phyloP scores from a whole-genome alignment of 805 yeast species.

The Candida saitoana region DNA sequence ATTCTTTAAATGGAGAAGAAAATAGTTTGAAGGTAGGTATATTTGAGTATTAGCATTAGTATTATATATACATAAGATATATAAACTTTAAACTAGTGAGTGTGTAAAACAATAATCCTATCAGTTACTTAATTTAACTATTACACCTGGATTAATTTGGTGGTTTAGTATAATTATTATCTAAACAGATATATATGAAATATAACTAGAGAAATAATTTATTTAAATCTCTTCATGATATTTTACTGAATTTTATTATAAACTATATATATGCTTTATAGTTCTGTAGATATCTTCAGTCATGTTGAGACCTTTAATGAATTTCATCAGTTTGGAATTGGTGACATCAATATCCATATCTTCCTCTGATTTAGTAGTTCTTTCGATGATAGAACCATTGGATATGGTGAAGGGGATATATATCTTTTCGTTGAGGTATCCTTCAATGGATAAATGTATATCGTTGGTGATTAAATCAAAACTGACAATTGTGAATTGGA shows the following conservation, averaged over 20 bases:
- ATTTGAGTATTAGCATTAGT: background rate
- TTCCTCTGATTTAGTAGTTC: conserved; percentile 8
- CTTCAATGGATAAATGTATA: conserved; percentile 17
- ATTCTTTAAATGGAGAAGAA: too few species aligned
- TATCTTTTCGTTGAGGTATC: conserved; percentile 12
- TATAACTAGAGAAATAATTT: too few species aligned
- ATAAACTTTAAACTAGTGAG: too few species aligned
- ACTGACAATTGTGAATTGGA: conserved; percentile 18
- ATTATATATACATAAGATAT: too few species aligned
- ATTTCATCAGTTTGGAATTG: conserved; percentile 6
- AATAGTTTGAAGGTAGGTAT: too few species aligned
- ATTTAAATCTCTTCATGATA: too few species aligned
- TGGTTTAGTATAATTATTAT: too few species aligned
- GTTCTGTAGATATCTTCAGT: conserved; percentile 30
- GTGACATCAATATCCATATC: conserved; percentile 20
- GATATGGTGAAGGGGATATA: conserved; percentile 22
- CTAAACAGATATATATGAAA: too few species aligned
- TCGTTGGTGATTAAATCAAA: conserved; percentile 25
- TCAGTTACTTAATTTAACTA: too few species aligned
- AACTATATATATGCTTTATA: conserved; percentile 14
- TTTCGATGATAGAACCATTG: conserved; percentile 23
- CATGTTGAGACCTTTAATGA: conserved; percentile 23
- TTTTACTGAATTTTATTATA: too few species aligned
- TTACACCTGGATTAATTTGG: too few species aligned
- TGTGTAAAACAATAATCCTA: too few species aligned